Evolutionary conservation across 1,139 yeast genomes (phyloP).

Genomic region (Blastobotrys raffinosifermentans): DNA sequence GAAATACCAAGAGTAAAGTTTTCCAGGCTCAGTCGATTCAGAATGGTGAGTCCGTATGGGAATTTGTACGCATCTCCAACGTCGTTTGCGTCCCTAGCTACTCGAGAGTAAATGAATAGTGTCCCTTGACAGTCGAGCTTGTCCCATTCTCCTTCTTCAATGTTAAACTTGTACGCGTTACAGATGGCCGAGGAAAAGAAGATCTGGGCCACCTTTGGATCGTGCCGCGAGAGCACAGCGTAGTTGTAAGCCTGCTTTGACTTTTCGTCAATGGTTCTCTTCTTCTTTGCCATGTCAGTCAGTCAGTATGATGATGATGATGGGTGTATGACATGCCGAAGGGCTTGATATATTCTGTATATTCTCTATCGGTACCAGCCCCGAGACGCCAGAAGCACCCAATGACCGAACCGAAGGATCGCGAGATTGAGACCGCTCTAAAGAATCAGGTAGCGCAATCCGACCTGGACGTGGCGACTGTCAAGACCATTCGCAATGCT

Average conservation of each 20-base stretch:
- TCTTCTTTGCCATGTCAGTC: conserved; percentile 19
- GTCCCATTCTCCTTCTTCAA: conserved; percentile 66
- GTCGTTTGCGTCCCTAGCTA: conserved; percentile 24
- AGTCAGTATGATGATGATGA: background rate
- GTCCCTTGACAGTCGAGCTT: conserved; percentile 79
- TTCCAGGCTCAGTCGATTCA: conserved; percentile 69
- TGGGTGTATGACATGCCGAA: conserved; percentile 3
- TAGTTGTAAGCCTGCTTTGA: conserved; percentile 45
- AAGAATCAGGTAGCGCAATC: conserved; percentile 13
- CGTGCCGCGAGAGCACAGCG: conserved; percentile 79
- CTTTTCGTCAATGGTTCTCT: conserved; percentile 5
- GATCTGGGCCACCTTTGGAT: conserved; percentile 70
- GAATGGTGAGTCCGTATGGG: conserved; percentile 71
- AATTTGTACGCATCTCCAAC: conserved; percentile 33
- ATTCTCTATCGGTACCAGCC: too few relatives aligned
- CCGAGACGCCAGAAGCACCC: too few relatives aligned
- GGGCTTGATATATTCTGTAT: too few relatives aligned
- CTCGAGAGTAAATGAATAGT: conserved; percentile 68
- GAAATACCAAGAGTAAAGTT: conserved; percentile 77
- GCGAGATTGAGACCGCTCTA: conserved; percentile 7
- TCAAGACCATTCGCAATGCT: conserved; percentile 17
- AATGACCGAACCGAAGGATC: too few relatives aligned
- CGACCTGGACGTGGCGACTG: conserved; percentile 18
- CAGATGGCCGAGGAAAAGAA: conserved; percentile 73
- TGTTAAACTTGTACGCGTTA: conserved; percentile 67